Base-by-base conservation (phyloP, 2,329 filamentous ascomycete genomes). In the Fusarium dlaminii region DNA sequence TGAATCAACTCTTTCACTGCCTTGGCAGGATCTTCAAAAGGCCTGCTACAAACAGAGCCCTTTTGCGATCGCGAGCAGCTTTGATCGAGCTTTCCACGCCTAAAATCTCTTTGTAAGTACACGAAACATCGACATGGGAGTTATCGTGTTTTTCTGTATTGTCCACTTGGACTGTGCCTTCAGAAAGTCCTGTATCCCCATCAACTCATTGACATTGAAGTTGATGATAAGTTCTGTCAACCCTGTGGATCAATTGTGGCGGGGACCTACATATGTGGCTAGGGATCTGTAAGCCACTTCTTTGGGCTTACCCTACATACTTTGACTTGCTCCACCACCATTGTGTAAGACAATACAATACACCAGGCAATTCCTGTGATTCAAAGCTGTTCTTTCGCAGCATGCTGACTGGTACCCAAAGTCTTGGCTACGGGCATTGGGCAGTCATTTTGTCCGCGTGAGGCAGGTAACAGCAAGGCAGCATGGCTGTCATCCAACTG, bases 191-290 rank as follows among this genome's bases (percentile, higher is more conserved):
- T 74, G 58, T 68, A 65, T 65, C 66, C 59, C 63, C 49, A 52
- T 42, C 54, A 42, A 52, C 48, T 63, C 45, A 32, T 65, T 56
- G 60, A 60, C 58, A 71, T 68, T 70, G 70, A 73, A 72, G 74
- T 78, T 70, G 69, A 63, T 57, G 73, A 78, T 77, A 56, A 75
- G 76, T 78, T 78, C 77, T 78, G 62, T 54, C 54, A 51, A 39
- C n/a, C 34, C 37, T 64, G 77, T 78, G 77, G 77, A 70, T 63
- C 62, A 64, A 39, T 43, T 73, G 76, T 78, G 76, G 76, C 73
- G 63, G 51, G 34, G 34, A 60, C 57, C 51, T 70, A 68, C 57
- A 68, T 55, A 34, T 55, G 51, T 73, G 76, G 71, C 71, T 63
- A 42, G 29, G 49, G 24, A n/a, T 13, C 9, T 10, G 39, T 30